Evolutionary conservation across 2,329 filamentous ascomycete genomes (phyloP).

Genomic region (Sclerotinia glacialis): DNA sequence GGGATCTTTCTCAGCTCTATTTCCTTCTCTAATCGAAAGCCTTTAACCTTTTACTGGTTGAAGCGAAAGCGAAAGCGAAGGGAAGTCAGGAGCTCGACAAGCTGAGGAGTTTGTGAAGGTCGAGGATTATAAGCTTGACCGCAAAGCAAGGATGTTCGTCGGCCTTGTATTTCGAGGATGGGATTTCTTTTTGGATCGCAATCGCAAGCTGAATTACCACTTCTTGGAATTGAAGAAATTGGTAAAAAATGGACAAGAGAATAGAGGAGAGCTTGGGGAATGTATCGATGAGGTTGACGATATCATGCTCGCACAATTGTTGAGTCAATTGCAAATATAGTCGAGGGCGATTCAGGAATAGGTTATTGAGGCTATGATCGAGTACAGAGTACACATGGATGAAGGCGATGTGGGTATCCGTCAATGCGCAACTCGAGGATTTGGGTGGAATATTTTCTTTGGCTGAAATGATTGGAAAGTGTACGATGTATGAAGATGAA

Average conservation of each 20-base stretch:
- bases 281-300: slow-evolving; percentile 23
- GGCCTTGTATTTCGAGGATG: neutral
- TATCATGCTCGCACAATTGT: slow-evolving; percentile 29
- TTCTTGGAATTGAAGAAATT: neutral
- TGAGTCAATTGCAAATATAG: slow-evolving; percentile 23
- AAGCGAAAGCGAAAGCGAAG: neutral
- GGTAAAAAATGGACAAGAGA: neutral
- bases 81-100: neutral
- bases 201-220: neutral
- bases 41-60: neutral
- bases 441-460: neutral
- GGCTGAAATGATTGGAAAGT: neutral
- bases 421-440: slow-evolving; percentile 7
- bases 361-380: neutral
- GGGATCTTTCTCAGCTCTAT: neutral
- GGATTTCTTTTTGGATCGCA: too few species aligned
- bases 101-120: neutral
- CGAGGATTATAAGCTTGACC: neutral
- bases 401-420: slow-evolving; percentile 11
- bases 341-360: neutral
- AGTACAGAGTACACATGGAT: slow-evolving; percentile 2
- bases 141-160: neutral
- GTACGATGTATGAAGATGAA: neutral
- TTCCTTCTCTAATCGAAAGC: neutral
- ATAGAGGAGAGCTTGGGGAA: slow-evolving; percentile 21